Conservation (phyloP, 2,329 filamentous ascomycete species). For the Setomelanomma holmii region DNA sequence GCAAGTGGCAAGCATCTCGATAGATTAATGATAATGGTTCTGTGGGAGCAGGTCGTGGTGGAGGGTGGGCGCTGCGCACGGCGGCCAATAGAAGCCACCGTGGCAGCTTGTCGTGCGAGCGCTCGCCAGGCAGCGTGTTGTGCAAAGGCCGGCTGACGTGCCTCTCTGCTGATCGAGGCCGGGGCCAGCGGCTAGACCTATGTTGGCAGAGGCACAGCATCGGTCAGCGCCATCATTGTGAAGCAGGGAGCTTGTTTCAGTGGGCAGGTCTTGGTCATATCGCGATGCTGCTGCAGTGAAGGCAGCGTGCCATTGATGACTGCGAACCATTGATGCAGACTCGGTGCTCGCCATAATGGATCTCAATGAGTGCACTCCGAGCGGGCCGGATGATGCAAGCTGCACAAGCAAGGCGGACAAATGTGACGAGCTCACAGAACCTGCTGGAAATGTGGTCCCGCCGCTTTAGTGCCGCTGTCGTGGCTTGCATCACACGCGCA, state of each 20-base stretch:
- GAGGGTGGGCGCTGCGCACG: constrained; percentile 11
- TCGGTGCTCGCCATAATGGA: neutral
- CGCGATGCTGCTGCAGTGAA: neutral
- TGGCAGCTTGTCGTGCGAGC: constrained; percentile 24
- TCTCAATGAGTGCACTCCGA: neutral
- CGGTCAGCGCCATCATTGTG: constrained; percentile 15
- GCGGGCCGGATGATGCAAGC: constrained; percentile 12
- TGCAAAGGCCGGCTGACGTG: constrained; percentile 6
- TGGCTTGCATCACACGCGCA: constrained; percentile 18
- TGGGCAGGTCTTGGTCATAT: constrained; percentile 6
- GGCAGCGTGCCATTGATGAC: neutral
- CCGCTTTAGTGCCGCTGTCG: constrained; percentile 19
- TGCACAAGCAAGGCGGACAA: constrained; percentile 7
- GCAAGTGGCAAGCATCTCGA: constrained; percentile 30
- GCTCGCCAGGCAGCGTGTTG: neutral
- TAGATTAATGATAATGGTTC: constrained; percentile 30
- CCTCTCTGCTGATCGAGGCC: constrained; percentile 9
- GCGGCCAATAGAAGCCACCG: constrained; percentile 32
- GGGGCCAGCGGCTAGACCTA: constrained; percentile 5
- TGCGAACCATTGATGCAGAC: neutral
- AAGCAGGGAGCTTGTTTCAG: constrained; percentile 36
- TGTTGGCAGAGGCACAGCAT: constrained; percentile 30
- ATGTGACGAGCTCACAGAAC: constrained; percentile 3
- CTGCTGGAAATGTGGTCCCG: constrained; percentile 22
- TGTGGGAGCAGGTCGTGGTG: constrained; percentile 18